Evolutionary conservation across 2,329 filamentous ascomycete genomes (phyloP), one percentile per base, ranked within the genome.

Genomic region (Zymoseptoria tritici): DNA sequence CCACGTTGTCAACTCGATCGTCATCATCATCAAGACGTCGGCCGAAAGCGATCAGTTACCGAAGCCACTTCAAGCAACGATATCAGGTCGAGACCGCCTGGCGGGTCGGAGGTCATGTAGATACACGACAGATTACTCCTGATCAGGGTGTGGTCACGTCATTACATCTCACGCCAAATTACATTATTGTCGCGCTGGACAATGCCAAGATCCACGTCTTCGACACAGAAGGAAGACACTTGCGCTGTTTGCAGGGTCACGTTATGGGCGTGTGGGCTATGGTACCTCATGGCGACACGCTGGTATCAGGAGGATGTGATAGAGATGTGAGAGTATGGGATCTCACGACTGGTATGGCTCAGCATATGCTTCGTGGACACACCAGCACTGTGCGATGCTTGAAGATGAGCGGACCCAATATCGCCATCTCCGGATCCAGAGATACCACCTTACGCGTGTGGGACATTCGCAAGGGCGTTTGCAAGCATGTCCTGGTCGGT

Each of bases 241-340:
- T 96, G 68, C 90, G 91, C 73, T 96, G 91, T 2, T 78, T 99
- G 26, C 88, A 94, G 71, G 94, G 94, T 9, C 94, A 99, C 77
- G 90, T 97, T 52, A 99, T 99, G 94, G 94, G 94, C 49, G 94
- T 99, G 20, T 99, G 94, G 94, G 94, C 94, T 54, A 97, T 99
- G 93, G 91, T 99, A 22, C 94, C 94, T 6, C 97, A 92, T 90
- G 93, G 90, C 61, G 93, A 99, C 73, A 88, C 90, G 57, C 81
- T 99, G 62, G 94, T 99, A 61, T 97, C 91, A 69, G 94, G 94
- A 68, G 94, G 94, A 5, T 99, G 94, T 73, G 94, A 99, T 77
- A 85, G 94, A 62, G 94, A 99, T 72, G 94, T 99, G 26, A 84
- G 94, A 59, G 94, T 99, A 5, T 99, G 94, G 94, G 90, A 99